Base-by-base conservation (phyloP, 176 grass and related monocot species). In the Aegilops umbellulata region DNA sequence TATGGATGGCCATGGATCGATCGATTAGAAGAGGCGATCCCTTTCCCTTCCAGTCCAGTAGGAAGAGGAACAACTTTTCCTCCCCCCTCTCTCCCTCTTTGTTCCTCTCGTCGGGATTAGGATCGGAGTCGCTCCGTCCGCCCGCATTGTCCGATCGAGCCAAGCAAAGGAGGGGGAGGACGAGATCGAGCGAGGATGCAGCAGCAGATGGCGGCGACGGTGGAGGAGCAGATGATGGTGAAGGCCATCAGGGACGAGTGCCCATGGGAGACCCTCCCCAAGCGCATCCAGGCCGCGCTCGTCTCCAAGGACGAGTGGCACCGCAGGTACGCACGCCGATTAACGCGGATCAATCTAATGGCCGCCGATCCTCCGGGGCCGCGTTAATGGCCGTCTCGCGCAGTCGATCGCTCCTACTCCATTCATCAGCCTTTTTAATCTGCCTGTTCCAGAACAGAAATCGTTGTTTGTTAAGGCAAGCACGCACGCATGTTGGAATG, bases 181-280 rank as follows among this genome's bases (percentile, higher is more conserved):
- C 22, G 1, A 60, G 34, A 63, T 44, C 20, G 27, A n/a, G 7
- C 24, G 23, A 87, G 5, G 77, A 91, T 85, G 89, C 85, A 91
- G 77, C 89, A 76, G 69, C 89, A 85, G 38, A 83, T 92, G 79
- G 91, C 88, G 24, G 84, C 84, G 22, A 95, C 89, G 67, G 80
- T 94, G 31, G 97, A 98, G 90, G 97, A 98, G 84, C 90, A 94
- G 88, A 90, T 95, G 81, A 89, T 96, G 81, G 73, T 92, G 71
- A 98, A 98, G 89, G 88, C 86, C 22, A 95, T 98, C 51, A 84
- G 84, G 84, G 97, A 98, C 69, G 88, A 96, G 82, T 90, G 90
- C 79, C 47, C 79, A 0, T 98, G 91, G 91, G 96, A 98, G 22
- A 88, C 41, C 65, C 90, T 98, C 23, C 92, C 93, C 25, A 98